These are phyloP conservation scores for Gossypium sturtianum DNA, from an alignment of 345 rosid species.

Conservation along the genomic window DNA sequence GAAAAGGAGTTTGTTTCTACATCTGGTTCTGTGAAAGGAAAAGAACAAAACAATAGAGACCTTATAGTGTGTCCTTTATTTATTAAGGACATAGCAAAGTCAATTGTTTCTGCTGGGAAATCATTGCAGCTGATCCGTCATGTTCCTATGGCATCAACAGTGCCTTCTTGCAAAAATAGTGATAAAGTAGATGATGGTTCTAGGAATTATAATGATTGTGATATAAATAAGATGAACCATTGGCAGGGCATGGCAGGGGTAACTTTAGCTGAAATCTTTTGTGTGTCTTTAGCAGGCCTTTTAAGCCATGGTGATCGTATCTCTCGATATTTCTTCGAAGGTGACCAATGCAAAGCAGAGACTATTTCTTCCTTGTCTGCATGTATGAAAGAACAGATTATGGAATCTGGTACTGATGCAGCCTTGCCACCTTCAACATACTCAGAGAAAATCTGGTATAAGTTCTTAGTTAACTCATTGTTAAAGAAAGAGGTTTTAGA, in stretches of 20 bases:
- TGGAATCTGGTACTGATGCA: conserved; percentile 26
- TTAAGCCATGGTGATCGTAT: conserved; percentile 72
- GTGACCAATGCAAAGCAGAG: conserved; percentile 32
- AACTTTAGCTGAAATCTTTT: conserved; percentile 74
- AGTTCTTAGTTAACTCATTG: conserved; percentile 44
- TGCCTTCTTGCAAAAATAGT: conserved; percentile 28
- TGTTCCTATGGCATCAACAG: conserved; percentile 40
- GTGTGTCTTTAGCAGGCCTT: conserved; percentile 71
- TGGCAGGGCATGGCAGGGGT: conserved; percentile 43
- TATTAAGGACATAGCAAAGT: conserved; percentile 63
- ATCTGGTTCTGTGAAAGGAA: conserved; percentile 40
- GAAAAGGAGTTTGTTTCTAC: conserved; percentile 40
- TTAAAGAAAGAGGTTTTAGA: conserved; percentile 34
- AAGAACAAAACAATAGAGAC: conserved; percentile 43
- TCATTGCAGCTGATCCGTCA: conserved; percentile 84
- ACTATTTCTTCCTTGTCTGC: conserved; percentile 30
- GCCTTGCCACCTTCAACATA: conserved; percentile 26
- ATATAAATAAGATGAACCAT: conserved; percentile 13
- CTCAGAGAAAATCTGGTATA: conserved; percentile 56
- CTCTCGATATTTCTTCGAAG: conserved; percentile 47
- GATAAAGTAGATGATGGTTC: conserved; percentile 26
- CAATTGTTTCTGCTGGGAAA: conserved; percentile 94
- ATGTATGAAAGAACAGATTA: conserved; percentile 19
- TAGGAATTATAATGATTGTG: conserved; percentile 21
- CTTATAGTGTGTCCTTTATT: conserved; percentile 61